These are phyloP conservation scores for Oryza officinalis DNA, from an alignment of 176 grass and related monocot genomes.

Conservation along the genomic window DNA sequence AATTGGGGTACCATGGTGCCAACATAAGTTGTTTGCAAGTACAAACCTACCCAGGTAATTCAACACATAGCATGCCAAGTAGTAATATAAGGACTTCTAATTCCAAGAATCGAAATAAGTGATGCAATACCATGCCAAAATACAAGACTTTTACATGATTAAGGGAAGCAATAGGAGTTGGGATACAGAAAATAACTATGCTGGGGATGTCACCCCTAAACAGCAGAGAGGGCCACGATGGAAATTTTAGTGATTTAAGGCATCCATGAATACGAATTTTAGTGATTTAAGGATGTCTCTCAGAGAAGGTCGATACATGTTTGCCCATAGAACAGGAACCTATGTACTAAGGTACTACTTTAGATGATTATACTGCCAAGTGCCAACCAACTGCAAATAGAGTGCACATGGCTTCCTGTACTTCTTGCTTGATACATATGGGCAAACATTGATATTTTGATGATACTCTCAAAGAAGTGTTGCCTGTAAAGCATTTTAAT, in stretches of 20 bases:
- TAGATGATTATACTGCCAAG: neutral
- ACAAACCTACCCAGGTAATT: neutral
- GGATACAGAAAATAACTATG: neutral
- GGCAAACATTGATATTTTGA: neutral
- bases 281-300: neutral
- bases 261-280: neutral
- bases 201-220: neutral
- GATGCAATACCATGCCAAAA: neutral
- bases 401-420: neutral
- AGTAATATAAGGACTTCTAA: neutral
- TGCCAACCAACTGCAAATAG: neutral
- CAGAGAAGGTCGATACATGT: neutral
- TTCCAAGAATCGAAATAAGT: neutral
- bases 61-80: neutral
- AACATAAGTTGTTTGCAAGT: neutral
- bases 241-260: neutral
- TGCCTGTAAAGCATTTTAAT: conserved; percentile 1
- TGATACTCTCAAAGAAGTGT: neutral
- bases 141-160: neutral
- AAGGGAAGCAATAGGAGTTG: too few species aligned
- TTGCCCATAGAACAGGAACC: neutral
- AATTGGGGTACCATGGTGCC: neutral
- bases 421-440: neutral
- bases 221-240: neutral
- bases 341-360: neutral